Percentiles rank a stretch among this genome's conserved stretches.
These are phyloP conservation scores for Xylaria cubensis DNA, from an alignment of 495 filamentous ascomycete genomes.

Conservation along the genomic window DNA sequence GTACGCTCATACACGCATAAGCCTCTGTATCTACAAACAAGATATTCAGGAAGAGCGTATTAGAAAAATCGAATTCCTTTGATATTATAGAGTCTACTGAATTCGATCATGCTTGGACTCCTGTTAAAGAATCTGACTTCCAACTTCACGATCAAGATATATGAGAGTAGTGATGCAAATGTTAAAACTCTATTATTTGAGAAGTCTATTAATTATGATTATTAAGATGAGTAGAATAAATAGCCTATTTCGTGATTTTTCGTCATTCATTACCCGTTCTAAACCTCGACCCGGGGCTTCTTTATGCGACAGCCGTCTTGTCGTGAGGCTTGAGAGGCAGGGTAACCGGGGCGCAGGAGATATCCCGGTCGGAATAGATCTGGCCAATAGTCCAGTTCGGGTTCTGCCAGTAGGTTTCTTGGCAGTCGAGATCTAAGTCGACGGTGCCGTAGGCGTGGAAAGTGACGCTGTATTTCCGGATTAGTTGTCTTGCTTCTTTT, in stretches of 20 bases:
- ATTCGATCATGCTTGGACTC: too few relatives aligned
- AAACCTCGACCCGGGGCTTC: not conserved
- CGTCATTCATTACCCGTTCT: not conserved
- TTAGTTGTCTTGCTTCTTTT: not conserved
- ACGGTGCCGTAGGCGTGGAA: constrained; percentile 46
- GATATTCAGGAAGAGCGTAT: too few relatives aligned
- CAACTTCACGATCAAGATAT: too few relatives aligned
- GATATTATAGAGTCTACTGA: too few relatives aligned
- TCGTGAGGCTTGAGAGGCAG: constrained; percentile 38
- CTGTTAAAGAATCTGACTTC: too few relatives aligned
- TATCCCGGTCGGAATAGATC: constrained; percentile 46
- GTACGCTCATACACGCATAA: too few relatives aligned
- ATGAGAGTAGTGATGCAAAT: too few relatives aligned
- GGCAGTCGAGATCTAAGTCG: constrained; percentile 46
- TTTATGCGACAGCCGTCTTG: constrained; percentile 47
- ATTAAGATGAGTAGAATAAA: not conserved
- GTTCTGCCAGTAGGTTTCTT: constrained; percentile 44
- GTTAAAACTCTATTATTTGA: not conserved
- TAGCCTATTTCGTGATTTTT: not conserved
- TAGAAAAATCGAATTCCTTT: too few relatives aligned
- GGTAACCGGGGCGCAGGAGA: constrained; percentile 44
- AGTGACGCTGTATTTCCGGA: constrained; percentile 33
- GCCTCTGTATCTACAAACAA: too few relatives aligned
- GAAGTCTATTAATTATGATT: not conserved
- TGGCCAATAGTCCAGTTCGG: constrained; percentile 47